phyloP scores from a whole-genome alignment of 257 asterid genomes.

The Gentiana straminea region DNA sequence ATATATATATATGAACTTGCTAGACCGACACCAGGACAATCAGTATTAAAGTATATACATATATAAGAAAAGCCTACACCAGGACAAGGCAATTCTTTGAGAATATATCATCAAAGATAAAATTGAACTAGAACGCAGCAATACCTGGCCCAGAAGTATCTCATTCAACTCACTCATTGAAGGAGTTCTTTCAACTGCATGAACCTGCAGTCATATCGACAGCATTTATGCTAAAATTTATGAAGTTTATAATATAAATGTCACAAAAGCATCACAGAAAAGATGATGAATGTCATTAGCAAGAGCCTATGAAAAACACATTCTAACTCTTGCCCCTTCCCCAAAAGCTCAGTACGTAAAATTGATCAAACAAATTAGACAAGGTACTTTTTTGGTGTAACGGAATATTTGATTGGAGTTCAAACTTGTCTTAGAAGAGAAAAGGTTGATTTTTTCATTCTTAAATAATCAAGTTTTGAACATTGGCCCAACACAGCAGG shows the following conservation, averaged over 20 bases:
- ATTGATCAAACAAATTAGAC: too few species aligned
- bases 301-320: not conserved
- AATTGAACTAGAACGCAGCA: constrained; percentile 5
- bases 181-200: constrained; percentile 94
- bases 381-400: too few species aligned
- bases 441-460: too few species aligned
- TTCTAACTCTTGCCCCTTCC: not conserved
- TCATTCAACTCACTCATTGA: constrained; percentile 98
- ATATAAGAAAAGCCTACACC: not conserved
- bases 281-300: not conserved
- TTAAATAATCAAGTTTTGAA: too few species aligned
- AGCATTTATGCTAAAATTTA: constrained; percentile 4
- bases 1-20: too few species aligned
- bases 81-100: too few species aligned
- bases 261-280: not conserved
- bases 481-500: too few species aligned
- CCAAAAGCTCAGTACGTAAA: not conserved
- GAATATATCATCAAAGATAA: not conserved
- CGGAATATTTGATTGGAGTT: too few species aligned
- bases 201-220: constrained; percentile 50
- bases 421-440: too few species aligned
- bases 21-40: not conserved
- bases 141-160: constrained; percentile 94
- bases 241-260: not conserved
- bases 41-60: not conserved